A percentile compares a stretch with the other conserved stretches of the same genome.
These are phyloP conservation scores for Populus alba DNA, from an alignment of 345 rosid genomes.

Conservation along the genomic window DNA sequence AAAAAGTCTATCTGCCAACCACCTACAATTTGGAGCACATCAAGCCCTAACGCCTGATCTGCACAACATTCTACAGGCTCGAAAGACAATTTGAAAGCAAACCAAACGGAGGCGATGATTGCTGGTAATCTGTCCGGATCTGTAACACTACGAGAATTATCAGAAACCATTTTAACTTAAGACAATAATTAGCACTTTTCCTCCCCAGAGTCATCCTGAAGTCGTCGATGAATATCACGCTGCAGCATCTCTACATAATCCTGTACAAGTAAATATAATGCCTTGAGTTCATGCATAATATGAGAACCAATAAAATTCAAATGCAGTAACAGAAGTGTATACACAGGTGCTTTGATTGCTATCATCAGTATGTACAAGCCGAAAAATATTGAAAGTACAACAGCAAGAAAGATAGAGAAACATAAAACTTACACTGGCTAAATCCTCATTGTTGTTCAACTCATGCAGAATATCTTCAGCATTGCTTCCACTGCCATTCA, in stretches of 20 bases:
- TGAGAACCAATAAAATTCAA: not conserved
- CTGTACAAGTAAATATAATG: slow-evolving; percentile 32
- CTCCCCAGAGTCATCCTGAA: slow-evolving; percentile 33
- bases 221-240: slow-evolving; percentile 41
- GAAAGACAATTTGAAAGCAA: not conserved
- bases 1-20: not conserved
- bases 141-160: not conserved
- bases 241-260: slow-evolving; percentile 61
- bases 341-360: not conserved
- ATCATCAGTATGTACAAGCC: not conserved
- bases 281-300: not conserved
- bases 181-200: slow-evolving; percentile 12
- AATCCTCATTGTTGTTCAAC: slow-evolving; percentile 53
- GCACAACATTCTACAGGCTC: slow-evolving; percentile 11
- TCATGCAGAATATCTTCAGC: slow-evolving; percentile 47
- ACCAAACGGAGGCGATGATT: not conserved
- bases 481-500: slow-evolving; percentile 27
- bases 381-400: not conserved
- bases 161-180: not conserved
- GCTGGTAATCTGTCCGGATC: not conserved
- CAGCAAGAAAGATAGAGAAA: not conserved
- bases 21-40: not conserved
- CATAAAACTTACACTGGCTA: slow-evolving; percentile 49
- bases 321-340: not conserved
- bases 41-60: slow-evolving; percentile 1